phyloP scores from a whole-genome alignment of 2,329 filamentous ascomycete genomes.

The Fusarium virguliforme region DNA sequence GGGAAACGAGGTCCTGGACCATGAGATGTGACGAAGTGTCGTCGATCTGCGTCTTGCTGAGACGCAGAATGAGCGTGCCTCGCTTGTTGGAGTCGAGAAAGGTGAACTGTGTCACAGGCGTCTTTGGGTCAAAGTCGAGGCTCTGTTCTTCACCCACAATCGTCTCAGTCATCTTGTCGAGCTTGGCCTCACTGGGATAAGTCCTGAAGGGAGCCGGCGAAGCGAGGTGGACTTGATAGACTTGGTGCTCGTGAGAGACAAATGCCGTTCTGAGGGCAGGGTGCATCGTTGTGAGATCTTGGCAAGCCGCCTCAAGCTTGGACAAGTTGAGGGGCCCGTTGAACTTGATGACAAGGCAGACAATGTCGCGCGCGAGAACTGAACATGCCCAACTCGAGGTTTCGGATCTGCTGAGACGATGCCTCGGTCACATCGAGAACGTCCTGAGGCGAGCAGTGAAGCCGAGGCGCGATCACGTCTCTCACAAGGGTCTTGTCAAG shows the following conservation, averaged over 20 bases:
- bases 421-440: conserved; percentile 67
- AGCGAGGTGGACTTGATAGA: conserved; percentile 66
- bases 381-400: conserved; percentile 66
- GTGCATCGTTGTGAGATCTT: conserved; percentile 62
- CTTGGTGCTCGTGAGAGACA: conserved; percentile 61
- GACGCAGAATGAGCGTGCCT: conserved; percentile 64
- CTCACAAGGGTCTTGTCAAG: conserved; percentile 58
- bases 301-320: conserved; percentile 65
- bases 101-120: conserved; percentile 66
- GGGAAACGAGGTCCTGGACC: conserved; percentile 64
- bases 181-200: conserved; percentile 59
- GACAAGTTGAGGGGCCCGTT: conserved; percentile 60
- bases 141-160: conserved; percentile 62
- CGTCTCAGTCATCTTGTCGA: conserved; percentile 60
- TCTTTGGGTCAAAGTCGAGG: conserved; percentile 58
- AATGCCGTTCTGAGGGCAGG: conserved; percentile 71
- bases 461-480: conserved; percentile 60
- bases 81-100: conserved; percentile 66
- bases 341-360: conserved; percentile 66
- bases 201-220: conserved; percentile 63
- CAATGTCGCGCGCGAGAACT: conserved; percentile 62
- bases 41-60: conserved; percentile 68
- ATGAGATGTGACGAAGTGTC: conserved; percentile 63
- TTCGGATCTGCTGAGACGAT: conserved; percentile 64
- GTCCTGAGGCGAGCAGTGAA: conserved; percentile 60